Percentiles rank a stretch among this genome's conserved stretches.
Conservation (phyloP, 371 early-diverging fungal species). For the Apophysomyces ossiformis region DNA sequence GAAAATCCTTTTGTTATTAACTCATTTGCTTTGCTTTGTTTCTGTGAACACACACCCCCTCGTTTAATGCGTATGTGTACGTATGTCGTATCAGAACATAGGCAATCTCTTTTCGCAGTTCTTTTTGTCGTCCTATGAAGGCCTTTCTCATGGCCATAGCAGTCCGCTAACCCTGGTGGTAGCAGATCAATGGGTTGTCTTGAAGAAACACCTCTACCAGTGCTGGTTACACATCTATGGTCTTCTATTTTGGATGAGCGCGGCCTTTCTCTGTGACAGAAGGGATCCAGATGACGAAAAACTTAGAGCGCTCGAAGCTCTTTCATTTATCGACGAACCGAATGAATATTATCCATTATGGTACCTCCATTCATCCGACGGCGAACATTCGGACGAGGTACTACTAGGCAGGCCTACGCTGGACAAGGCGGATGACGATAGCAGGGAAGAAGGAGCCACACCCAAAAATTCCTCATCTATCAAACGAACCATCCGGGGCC, state of each 20-base stretch:
- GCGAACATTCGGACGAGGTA: not conserved
- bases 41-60: not conserved
- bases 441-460: not conserved
- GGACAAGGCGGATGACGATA: not conserved
- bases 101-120: not conserved
- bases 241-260: slow-evolving; percentile 36
- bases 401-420: not conserved
- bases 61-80: slow-evolving; percentile 5
- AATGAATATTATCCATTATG: slow-evolving; percentile 5
- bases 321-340: not conserved
- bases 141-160: not conserved
- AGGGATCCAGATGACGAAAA: not conserved
- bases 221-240: slow-evolving; percentile 36
- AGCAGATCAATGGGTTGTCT: not conserved
- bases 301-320: slow-evolving; percentile 16
- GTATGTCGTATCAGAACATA: slow-evolving; percentile 3
- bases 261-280: slow-evolving; percentile 14
- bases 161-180: not conserved
- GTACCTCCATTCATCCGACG: not conserved
- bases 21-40: not conserved
- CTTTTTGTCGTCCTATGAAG: not conserved
- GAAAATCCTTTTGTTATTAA: not conserved
- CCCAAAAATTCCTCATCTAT: not conserved
- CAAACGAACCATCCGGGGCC: slow-evolving; percentile 17
- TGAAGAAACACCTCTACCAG: slow-evolving; percentile 23